These are phyloP conservation scores for Yamadazyma aaseri DNA, from an alignment of 1,139 yeast genomes.

Conservation along the genomic window DNA sequence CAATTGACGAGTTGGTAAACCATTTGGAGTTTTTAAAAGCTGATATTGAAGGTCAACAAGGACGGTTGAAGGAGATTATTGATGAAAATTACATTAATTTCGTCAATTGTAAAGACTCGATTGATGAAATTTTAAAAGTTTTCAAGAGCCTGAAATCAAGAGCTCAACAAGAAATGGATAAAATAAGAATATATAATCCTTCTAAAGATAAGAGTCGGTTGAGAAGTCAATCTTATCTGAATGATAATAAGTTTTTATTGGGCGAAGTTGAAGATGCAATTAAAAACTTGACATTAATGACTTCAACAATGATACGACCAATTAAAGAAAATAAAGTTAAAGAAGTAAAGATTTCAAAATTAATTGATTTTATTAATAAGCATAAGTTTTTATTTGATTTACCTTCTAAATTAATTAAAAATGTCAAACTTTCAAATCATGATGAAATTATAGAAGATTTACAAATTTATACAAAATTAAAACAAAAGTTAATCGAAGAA, in stretches of 20 bases:
- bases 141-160: constrained; percentile 37
- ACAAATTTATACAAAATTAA: constrained; percentile 48
- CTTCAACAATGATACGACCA: constrained; percentile 73
- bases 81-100: constrained; percentile 74
- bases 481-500: constrained; percentile 18
- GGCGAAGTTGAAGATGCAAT: constrained; percentile 46
- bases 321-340: constrained; percentile 62
- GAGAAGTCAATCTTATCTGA: background rate
- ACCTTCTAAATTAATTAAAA: constrained; percentile 58
- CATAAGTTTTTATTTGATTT: constrained; percentile 69
- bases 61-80: constrained; percentile 62
- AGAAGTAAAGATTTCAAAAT: constrained; percentile 56
- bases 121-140: constrained; percentile 36
- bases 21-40: constrained; percentile 60
- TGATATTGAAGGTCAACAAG: constrained; percentile 63
- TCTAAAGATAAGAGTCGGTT: constrained; percentile 19
- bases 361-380: constrained; percentile 62
- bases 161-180: constrained; percentile 38
- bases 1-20: constrained; percentile 57
- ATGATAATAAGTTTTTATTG: constrained; percentile 20
- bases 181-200: constrained; percentile 40
- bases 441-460: constrained; percentile 71
- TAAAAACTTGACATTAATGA: constrained; percentile 52
- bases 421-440: constrained; percentile 62
- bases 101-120: constrained; percentile 67